A percentile compares a stretch with the other conserved stretches of the same genome.
These are phyloP conservation scores for Blastobotrys peoriensis DNA, from an alignment of 805 yeast genomes.

Conservation along the genomic window DNA sequence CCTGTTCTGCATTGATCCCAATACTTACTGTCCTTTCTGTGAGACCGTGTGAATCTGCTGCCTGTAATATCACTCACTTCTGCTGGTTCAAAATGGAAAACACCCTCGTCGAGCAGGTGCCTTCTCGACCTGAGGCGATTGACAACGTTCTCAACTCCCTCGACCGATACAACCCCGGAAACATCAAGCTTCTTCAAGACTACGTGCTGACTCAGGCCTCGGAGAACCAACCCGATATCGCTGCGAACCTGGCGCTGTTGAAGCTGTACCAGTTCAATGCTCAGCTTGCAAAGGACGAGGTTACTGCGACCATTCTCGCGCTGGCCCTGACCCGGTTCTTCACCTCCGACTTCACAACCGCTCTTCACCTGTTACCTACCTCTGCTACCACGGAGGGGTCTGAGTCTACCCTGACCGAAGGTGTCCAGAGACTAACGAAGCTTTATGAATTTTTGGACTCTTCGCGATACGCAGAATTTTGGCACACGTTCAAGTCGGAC, in stretches of 20 bases:
- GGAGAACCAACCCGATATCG: constrained; percentile 32
- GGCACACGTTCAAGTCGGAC: constrained; percentile 27
- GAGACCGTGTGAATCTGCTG: too few relatives aligned
- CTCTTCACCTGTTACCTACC: constrained; percentile 41
- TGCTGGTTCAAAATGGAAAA: constrained; percentile 24
- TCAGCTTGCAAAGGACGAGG: constrained; percentile 32
- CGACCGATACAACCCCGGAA: constrained; percentile 41
- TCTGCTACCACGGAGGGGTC: constrained; percentile 27
- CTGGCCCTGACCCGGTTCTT: constrained; percentile 39
- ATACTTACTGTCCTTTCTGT: too few relatives aligned
- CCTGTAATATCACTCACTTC: too few relatives aligned
- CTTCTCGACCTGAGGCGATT: constrained; percentile 37
- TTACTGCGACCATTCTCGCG: constrained; percentile 35
- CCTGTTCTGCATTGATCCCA: too few relatives aligned
- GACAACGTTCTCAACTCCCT: constrained; percentile 37
- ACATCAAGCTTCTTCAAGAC: constrained; percentile 40
- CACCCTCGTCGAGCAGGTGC: constrained; percentile 32
- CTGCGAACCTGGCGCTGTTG: constrained; percentile 42
- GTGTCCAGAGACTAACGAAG: constrained; percentile 25
- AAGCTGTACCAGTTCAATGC: constrained; percentile 37
- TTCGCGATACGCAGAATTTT: constrained; percentile 29
- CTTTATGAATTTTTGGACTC: constrained; percentile 27
- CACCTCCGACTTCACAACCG: constrained; percentile 39
- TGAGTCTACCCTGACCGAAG: constrained; percentile 23
- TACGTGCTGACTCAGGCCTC: constrained; percentile 38